phyloP scores from a whole-genome alignment of 2,329 filamentous ascomycete genomes.

The Clathrospora elynae region DNA sequence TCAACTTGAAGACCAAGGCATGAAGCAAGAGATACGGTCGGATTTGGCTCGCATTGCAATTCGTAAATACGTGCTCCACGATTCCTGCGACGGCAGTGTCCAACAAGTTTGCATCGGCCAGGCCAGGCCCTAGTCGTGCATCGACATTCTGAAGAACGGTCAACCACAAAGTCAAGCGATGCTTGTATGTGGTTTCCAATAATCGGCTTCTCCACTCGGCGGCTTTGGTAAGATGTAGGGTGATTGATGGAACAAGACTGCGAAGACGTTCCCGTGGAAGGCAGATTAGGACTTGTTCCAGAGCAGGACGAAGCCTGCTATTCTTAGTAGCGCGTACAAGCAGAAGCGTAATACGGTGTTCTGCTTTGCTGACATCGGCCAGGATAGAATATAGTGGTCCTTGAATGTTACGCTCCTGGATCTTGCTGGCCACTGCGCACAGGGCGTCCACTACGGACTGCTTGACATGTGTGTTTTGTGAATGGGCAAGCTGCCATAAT shows the following conservation, averaged over 20 bases:
- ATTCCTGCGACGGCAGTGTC: constrained; percentile 4
- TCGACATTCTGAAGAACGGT: constrained; percentile 27
- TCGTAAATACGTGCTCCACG: constrained; percentile 5
- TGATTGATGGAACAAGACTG: constrained; percentile 13
- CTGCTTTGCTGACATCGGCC: background rate
- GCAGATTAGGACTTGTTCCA: constrained; percentile 16
- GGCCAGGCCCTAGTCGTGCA: background rate
- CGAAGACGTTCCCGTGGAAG: constrained; percentile 17
- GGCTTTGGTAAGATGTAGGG: constrained; percentile 12
- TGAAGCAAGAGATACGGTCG: constrained; percentile 5
- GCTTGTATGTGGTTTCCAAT: background rate
- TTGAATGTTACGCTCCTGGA: constrained; percentile 7
- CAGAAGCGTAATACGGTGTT: background rate
- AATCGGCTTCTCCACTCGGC: constrained; percentile 1
- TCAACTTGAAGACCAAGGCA: constrained; percentile 5
- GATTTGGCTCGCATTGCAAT: background rate
- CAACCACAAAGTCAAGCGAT: constrained; percentile 24
- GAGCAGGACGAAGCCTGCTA: constrained; percentile 2
- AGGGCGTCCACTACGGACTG: constrained; percentile 2
- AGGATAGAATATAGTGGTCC: constrained; percentile 10
- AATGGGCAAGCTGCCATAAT: constrained; percentile 16
- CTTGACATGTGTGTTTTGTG: constrained; percentile 1
- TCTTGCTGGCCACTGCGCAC: constrained; percentile 12
- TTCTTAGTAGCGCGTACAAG: constrained; percentile 5
- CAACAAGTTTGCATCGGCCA: background rate